Base-by-base conservation (phyloP, 805 yeast genomes). In the Barnettozyma sucrosica region DNA sequence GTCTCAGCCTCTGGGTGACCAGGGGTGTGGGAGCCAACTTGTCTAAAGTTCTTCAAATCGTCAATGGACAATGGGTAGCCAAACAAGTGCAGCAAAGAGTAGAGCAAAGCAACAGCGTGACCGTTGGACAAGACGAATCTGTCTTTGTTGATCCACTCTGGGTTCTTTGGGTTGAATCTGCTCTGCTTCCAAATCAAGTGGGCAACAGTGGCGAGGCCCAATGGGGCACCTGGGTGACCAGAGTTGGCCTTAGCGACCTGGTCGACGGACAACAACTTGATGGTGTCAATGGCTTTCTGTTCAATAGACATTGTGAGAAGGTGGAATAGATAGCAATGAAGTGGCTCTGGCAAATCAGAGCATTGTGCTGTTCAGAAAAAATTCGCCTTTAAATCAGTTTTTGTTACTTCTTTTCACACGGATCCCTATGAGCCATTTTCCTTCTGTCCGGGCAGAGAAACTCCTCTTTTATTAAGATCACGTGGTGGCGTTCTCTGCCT, bases 151-250 rank as follows among this genome's bases (percentile, higher is more conserved):
- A 87, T 74, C 97, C 96, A 92, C 51, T 78, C 73, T 55, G 97
- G 92, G 79, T 87, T 83, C 72, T 83, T 78, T 61, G 98, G 95
- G 80, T 88, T 89, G 76, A 87, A 80, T 61, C 72, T 83, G 85
- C 90, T 76, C 64, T 79, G 79, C 68, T 81, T 77, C 81, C 84
- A 88, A 55, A 92, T 68, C 48, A 81, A 83, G 70, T 92, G 97
- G 53, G 97, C 96, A 51, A 90, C 83, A 41, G 97, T 96, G 16
- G 99, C 97, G 71, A 92, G 75, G 55, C 98, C 98, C 80, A 92
- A 81, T 62, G 98, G 98, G 46, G 99, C 98, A 75, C 99, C 99
- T 47, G 99, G 99, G 74, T 92, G 99, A 57, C 99, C 99, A 51
- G 96, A 85, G 72, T 92, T 85, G 62, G 97, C 92, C 70, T 81